These are phyloP conservation scores for Cudoniella acicularis DNA, from an alignment of 495 filamentous ascomycete genomes.

Conservation along the genomic window DNA sequence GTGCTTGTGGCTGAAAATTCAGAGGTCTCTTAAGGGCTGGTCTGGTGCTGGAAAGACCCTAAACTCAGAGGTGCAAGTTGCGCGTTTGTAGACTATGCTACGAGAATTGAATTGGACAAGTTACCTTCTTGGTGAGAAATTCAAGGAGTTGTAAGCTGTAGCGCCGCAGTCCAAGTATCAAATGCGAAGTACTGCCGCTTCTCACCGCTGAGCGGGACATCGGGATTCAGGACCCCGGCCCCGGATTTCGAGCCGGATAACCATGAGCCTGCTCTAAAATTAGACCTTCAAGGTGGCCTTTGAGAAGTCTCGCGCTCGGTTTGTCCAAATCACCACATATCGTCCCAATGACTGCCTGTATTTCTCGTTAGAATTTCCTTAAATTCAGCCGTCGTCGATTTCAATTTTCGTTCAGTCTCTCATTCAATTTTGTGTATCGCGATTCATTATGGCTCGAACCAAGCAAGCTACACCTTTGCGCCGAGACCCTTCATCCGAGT, in stretches of 20 bases:
- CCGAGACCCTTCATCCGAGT: slow-evolving; percentile 62
- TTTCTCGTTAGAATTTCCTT: not conserved
- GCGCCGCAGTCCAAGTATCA: too few species aligned
- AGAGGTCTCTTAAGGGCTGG: too few species aligned
- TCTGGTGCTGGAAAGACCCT: too few species aligned
- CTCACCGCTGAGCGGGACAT: too few species aligned
- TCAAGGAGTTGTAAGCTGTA: too few species aligned
- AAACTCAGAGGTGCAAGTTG: too few species aligned
- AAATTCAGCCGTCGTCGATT: not conserved
- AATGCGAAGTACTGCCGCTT: too few species aligned
- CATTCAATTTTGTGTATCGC: not conserved
- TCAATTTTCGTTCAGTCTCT: not conserved
- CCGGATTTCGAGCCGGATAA: too few species aligned
- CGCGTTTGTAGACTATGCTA: too few species aligned
- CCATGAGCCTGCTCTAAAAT: not conserved
- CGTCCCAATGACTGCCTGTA: not conserved
- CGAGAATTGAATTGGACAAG: too few species aligned
- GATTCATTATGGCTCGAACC: slow-evolving; percentile 58
- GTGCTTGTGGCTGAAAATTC: not conserved
- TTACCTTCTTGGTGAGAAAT: too few species aligned
- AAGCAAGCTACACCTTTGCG: slow-evolving; percentile 67
- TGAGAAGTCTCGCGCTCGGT: not conserved
- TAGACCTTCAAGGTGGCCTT: not conserved
- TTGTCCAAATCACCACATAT: not conserved
- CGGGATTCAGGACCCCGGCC: too few species aligned